A percentile compares a stretch with the other conserved stretches of the same genome.
Evolutionary conservation across 2,329 filamentous ascomycete species (phyloP).

Genomic region (Thielaviopsis cerberus): DNA sequence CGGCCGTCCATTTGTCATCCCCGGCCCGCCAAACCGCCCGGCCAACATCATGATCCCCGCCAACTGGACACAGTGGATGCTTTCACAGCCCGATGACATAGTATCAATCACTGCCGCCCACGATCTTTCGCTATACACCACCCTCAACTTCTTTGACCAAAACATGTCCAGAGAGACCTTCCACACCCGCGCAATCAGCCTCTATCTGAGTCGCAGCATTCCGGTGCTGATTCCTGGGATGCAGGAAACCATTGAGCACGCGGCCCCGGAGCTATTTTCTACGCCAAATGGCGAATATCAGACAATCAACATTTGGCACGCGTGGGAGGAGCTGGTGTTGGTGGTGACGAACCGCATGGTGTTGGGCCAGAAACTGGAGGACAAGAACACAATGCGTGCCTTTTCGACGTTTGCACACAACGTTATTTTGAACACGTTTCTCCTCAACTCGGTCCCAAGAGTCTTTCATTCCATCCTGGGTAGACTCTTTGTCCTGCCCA

Average conservation of each 20-base stretch:
- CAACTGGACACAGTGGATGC: slow-evolving; percentile 26
- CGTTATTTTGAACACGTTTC: slow-evolving; percentile 26
- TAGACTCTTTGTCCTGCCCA: slow-evolving; percentile 25
- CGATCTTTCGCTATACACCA: slow-evolving; percentile 20
- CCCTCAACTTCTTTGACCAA: slow-evolving; percentile 26
- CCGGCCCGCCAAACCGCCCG: slow-evolving; percentile 22
- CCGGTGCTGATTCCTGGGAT: slow-evolving; percentile 22
- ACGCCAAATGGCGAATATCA: slow-evolving; percentile 21
- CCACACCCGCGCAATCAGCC: slow-evolving; percentile 25
- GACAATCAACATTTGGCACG: slow-evolving; percentile 26
- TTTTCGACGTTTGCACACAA: slow-evolving; percentile 32
- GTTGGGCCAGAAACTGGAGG: slow-evolving; percentile 22
- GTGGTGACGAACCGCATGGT: slow-evolving; percentile 26
- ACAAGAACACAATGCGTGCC: slow-evolving; percentile 26
- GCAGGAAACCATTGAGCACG: slow-evolving; percentile 22
- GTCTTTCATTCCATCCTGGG: slow-evolving; percentile 32
- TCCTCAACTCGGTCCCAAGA: slow-evolving; percentile 28
- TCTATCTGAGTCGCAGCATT: slow-evolving; percentile 25
- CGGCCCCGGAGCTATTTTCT: slow-evolving; percentile 20
- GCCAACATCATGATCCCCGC: slow-evolving; percentile 27
- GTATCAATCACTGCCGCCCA: slow-evolving; percentile 25
- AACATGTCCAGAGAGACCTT: slow-evolving; percentile 21
- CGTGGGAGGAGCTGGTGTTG: slow-evolving; percentile 25
- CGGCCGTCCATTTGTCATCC: slow-evolving; percentile 24
- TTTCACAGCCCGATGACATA: slow-evolving; percentile 27